Evolutionary conservation across 208 protist species (phyloP).

Genomic region (Strigomonas culicis): DNA sequence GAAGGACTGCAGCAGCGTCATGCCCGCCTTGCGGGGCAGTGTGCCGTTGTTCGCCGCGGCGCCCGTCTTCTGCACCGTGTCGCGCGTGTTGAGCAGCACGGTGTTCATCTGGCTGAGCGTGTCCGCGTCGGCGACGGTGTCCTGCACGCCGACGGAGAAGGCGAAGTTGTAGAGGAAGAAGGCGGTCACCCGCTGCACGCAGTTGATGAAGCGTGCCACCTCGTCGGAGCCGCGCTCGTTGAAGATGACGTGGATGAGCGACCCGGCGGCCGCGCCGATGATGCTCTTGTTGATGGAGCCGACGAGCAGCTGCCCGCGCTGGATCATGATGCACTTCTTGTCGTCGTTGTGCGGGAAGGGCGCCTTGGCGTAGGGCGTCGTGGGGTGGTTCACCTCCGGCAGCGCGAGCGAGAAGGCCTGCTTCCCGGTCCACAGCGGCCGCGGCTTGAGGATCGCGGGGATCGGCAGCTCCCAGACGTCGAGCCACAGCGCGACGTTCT

Average conservation of each 20-base stretch:
- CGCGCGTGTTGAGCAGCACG: conserved; percentile 85
- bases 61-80: conserved; percentile 91
- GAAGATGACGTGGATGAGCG: conserved; percentile 97
- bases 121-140: conserved; percentile 95
- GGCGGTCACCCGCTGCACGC: conserved; percentile 96
- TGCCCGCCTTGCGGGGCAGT: conserved; percentile 94
- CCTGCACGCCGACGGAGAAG: conserved; percentile 98
- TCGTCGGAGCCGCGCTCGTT: conserved; percentile 97
- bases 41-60: conserved; percentile 90
- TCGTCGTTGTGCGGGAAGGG: conserved; percentile 84
- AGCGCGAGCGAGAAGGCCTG: conserved; percentile 98
- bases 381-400: conserved; percentile 92
- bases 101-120: conserved; percentile 92
- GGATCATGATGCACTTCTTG: conserved; percentile 73
- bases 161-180: conserved; percentile 96
- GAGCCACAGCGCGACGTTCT: conserved; percentile 98
- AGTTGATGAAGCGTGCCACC: conserved; percentile 87
- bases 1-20: conserved; percentile 97
- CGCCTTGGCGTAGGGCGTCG: conserved; percentile 46
- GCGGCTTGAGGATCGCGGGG: conserved; percentile 98
- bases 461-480: conserved; percentile 94
- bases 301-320: conserved; percentile 89
- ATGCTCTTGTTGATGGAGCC: conserved; percentile 92
- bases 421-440: conserved; percentile 99
- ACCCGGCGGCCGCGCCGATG: conserved; percentile 81